Conservation (phyloP, 2,329 filamentous ascomycete species). For the Aspergillus neotritici region DNA sequence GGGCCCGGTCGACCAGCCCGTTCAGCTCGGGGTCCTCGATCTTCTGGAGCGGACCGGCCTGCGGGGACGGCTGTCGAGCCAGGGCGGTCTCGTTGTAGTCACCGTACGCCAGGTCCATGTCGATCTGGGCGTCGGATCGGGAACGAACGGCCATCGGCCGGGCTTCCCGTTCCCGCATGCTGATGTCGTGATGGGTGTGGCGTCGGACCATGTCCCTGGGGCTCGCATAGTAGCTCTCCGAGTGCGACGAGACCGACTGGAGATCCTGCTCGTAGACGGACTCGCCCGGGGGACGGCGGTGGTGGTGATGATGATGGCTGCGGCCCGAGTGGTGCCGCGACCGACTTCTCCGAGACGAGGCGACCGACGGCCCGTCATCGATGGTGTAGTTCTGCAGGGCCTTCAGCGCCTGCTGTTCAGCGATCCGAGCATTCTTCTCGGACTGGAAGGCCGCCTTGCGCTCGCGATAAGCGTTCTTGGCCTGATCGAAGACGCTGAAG, state of each 20-base stretch:
- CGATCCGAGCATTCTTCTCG: conserved; percentile 56
- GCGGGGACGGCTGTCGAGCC: conserved; percentile 20
- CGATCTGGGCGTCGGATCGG: conserved; percentile 49
- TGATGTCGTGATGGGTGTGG: conserved; percentile 35
- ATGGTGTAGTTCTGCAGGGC: conserved; percentile 48
- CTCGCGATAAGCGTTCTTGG: conserved; percentile 78
- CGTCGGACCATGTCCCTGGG: conserved; percentile 29
- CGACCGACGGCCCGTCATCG: conserved; percentile 43
- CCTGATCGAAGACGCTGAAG: conserved; percentile 85
- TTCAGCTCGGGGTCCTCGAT: conserved; percentile 56
- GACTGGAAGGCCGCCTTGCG: conserved; percentile 77
- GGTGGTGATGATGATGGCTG: conserved; percentile 19
- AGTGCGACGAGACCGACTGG: conserved; percentile 19
- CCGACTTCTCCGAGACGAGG: conserved; percentile 39
- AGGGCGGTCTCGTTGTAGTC: conserved; percentile 63
- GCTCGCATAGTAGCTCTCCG: conserved; percentile 16
- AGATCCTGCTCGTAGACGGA: conserved; percentile 29
- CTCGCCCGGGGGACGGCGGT: conserved; percentile 1
- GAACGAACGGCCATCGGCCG: conserved; percentile 26
- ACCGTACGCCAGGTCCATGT: conserved; percentile 90
- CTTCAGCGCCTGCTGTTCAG: conserved; percentile 56
- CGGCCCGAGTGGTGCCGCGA: conserved; percentile 29
- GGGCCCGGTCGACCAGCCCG: conserved; percentile 67
- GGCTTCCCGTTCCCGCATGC: conserved; percentile 18
- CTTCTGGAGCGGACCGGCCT: conserved; percentile 26